Percentiles rank a stretch among this genome's conserved stretches.
phyloP scores from a whole-genome alignment of 371 early-diverging fungal genomes.

The Apophysomyces sp. region DNA sequence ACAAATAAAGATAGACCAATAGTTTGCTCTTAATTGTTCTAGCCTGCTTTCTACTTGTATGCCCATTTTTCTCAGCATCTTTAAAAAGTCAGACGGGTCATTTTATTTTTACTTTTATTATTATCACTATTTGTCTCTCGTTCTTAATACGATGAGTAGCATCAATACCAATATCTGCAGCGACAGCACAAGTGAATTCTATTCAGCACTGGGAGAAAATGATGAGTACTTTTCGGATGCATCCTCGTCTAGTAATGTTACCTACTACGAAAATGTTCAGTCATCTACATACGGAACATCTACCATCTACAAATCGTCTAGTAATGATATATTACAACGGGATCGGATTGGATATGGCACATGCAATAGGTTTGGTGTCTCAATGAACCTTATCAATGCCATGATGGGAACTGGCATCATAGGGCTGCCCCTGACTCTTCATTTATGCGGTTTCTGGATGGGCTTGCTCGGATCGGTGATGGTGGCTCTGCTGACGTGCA shows the following conservation, averaged over 20 bases:
- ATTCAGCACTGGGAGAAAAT: background rate
- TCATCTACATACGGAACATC: background rate
- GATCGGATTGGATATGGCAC: constrained; percentile 18
- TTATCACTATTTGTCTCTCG: background rate
- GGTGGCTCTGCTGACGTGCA: constrained; percentile 42
- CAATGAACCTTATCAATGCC: constrained; percentile 53
- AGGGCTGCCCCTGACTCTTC: constrained; percentile 52
- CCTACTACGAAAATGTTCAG: background rate
- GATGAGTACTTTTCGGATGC: background rate
- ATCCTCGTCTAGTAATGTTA: background rate
- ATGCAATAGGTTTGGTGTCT: constrained; percentile 1
- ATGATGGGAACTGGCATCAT: constrained; percentile 64
- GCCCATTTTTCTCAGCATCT: background rate
- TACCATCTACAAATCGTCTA: background rate
- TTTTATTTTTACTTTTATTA: background rate
- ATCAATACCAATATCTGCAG: background rate
- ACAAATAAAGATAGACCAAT: background rate
- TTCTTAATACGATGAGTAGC: background rate
- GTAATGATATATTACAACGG: constrained; percentile 5
- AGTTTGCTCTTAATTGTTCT: background rate
- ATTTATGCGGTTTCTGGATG: constrained; percentile 52
- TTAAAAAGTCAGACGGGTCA: background rate
- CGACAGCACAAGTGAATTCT: background rate
- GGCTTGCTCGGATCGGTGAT: constrained; percentile 42
- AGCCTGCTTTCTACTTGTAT: background rate